Evolutionary conservation across 257 asterid genomes (phyloP).

Genomic region (Nicotiana attenuata): DNA sequence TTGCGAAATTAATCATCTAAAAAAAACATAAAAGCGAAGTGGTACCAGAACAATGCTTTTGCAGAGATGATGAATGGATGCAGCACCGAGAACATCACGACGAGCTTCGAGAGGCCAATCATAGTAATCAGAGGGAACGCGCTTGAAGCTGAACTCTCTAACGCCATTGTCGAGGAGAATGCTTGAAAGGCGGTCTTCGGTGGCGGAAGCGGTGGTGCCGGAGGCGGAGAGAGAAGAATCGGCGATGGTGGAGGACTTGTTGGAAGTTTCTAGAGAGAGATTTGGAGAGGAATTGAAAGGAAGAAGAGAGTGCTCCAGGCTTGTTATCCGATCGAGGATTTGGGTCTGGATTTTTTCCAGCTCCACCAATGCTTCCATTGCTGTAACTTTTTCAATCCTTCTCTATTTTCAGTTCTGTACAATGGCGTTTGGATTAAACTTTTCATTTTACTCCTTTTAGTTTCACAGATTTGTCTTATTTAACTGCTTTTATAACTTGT

Average conservation of each 20-base stretch:
- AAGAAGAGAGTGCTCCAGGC: slow-evolving; percentile 46
- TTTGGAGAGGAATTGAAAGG: slow-evolving; percentile 5
- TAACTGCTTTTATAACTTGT: too few relatives aligned
- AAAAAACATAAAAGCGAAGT: too few relatives aligned
- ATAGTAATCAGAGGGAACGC: slow-evolving; percentile 80
- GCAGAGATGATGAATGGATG: slow-evolving; percentile 91
- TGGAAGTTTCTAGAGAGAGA: slow-evolving; percentile 14
- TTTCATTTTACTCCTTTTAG: not conserved
- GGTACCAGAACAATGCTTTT: slow-evolving; percentile 90
- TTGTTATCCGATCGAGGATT: slow-evolving; percentile 58
- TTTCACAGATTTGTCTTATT: too few relatives aligned
- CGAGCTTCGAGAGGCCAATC: slow-evolving; percentile 72
- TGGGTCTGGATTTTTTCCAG: slow-evolving; percentile 58
- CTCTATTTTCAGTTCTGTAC: not conserved
- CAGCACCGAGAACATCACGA: slow-evolving; percentile 67
- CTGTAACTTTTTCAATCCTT: too few relatives aligned
- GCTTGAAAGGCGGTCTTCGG: slow-evolving; percentile 72
- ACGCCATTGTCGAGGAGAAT: slow-evolving; percentile 54
- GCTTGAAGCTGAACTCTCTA: slow-evolving; percentile 64
- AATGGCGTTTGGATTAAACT: not conserved
- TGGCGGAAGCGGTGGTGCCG: slow-evolving; percentile 55
- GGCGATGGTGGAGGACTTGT: not conserved
- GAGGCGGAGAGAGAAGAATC: slow-evolving; percentile 22
- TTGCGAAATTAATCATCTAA: too few relatives aligned
- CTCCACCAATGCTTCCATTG: slow-evolving; percentile 49